Conservation (phyloP, 1,284 basidiomycete species). For the Fomitopsis pinicola region DNA sequence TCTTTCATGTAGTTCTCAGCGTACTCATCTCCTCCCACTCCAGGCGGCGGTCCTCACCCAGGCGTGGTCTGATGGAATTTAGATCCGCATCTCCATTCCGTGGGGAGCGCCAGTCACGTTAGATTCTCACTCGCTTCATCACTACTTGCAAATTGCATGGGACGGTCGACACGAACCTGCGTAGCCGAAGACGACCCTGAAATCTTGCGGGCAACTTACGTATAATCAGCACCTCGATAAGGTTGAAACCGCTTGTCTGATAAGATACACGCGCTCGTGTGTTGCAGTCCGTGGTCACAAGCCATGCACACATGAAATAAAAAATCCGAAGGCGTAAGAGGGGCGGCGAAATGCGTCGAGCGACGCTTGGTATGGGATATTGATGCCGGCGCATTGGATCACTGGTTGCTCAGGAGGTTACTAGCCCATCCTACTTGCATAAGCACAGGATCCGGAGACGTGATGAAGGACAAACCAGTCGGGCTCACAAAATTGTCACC, state of each 20-base stretch:
- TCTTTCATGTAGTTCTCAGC: background rate
- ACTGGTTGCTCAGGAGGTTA: background rate
- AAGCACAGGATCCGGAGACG: background rate
- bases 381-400: background rate
- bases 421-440: background rate
- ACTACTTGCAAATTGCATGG: background rate
- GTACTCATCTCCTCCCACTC: background rate
- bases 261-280: background rate
- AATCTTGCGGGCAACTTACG: background rate
- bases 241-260: conserved; percentile 2
- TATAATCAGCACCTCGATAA: background rate
- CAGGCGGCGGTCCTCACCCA: background rate
- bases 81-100: conserved; percentile 6
- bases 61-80: background rate
- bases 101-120: conserved; percentile 3
- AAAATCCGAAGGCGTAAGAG: background rate
- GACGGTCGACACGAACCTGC: conserved; percentile 1
- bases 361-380: background rate
- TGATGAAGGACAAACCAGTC: background rate
- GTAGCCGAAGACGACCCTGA: conserved; percentile 2
- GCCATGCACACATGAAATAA: background rate
- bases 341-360: background rate
- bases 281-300: background rate
- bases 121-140: conserved; percentile 1
- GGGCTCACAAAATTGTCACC: background rate